Percentiles rank a stretch among this genome's conserved stretches.
phyloP scores from a whole-genome alignment of 2,329 filamentous ascomycete genomes.

The Cercospora sp. region DNA sequence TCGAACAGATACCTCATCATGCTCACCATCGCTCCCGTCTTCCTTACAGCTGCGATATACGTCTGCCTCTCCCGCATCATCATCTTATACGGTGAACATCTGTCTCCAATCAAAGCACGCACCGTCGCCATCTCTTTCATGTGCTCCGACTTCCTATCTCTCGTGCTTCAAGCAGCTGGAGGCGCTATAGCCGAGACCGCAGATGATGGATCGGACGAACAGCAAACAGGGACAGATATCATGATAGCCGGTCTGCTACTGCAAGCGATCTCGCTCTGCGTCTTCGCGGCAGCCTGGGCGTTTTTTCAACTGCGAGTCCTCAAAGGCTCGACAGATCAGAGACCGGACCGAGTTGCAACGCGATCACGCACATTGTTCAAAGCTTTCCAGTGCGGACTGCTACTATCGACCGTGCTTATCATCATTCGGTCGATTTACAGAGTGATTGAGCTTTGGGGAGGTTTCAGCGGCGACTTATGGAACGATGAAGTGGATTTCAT shows the following conservation, averaged over 20 bases:
- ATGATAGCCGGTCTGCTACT: conserved; percentile 60
- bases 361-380: conserved; percentile 51
- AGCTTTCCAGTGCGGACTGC: conserved; percentile 55
- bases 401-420: conserved; percentile 58
- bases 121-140: conserved; percentile 58
- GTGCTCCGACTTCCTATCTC: conserved; percentile 55
- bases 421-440: conserved; percentile 66
- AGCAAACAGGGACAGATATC: conserved; percentile 53
- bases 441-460: conserved; percentile 64
- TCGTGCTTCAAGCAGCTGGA: conserved; percentile 58
- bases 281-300: conserved; percentile 46
- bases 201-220: conserved; percentile 37
- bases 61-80: conserved; percentile 60
- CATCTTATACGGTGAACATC: conserved; percentile 52
- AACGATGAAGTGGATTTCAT: conserved; percentile 53
- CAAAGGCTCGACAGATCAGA: conserved; percentile 21
- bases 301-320: conserved; percentile 34
- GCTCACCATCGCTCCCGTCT: conserved; percentile 59
- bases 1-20: conserved; percentile 55
- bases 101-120: conserved; percentile 27
- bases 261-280: conserved; percentile 53
- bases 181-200: conserved; percentile 58
- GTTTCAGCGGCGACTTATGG: conserved; percentile 61
- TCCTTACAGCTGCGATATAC: conserved; percentile 58
- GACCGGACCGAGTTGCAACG: conserved; percentile 33